A percentile compares a stretch with the other conserved stretches of the same genome.
Conservation (phyloP, 371 early-diverging fungal species). For the Syncephalastrum sp. region DNA sequence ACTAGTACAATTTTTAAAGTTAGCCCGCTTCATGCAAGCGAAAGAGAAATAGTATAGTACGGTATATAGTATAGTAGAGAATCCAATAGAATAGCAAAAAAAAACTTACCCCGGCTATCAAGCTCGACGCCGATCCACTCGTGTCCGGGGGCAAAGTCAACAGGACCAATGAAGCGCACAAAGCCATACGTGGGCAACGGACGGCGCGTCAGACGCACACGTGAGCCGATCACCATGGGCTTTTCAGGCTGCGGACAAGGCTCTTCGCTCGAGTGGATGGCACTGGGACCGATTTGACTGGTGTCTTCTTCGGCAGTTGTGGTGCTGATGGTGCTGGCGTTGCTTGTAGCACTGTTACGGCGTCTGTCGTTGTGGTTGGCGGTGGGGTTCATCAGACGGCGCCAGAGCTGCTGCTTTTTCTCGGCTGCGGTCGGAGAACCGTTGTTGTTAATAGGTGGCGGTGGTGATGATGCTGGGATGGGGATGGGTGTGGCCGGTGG, state of each 20-base stretch:
- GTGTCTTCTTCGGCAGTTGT: slow-evolving; percentile 5
- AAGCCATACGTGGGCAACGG: slow-evolving; percentile 34
- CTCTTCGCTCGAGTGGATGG: slow-evolving; percentile 11
- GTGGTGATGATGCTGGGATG: not conserved
- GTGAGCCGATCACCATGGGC: slow-evolving; percentile 22
- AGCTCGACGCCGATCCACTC: slow-evolving; percentile 47
- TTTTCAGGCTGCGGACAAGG: not conserved
- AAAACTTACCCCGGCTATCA: slow-evolving; percentile 31
- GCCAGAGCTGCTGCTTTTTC: slow-evolving; percentile 16
- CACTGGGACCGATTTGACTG: slow-evolving; percentile 4
- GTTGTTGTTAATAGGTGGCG: slow-evolving; percentile 1
- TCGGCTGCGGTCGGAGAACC: not conserved
- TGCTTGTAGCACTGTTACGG: not conserved
- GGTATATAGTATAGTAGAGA: slow-evolving; percentile 1
- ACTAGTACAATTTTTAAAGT: slow-evolving; percentile 20
- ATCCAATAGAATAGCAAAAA: not conserved
- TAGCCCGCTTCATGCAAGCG: not conserved
- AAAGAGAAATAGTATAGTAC: not conserved
- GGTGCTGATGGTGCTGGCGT: not conserved
- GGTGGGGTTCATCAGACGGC: slow-evolving; percentile 14
- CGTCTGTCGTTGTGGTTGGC: slow-evolving; percentile 7
- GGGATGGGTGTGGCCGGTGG: no score
- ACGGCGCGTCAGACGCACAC: slow-evolving; percentile 30
- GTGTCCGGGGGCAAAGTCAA: slow-evolving; percentile 23
- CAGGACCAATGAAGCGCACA: slow-evolving; percentile 38